Evolutionary conservation across 495 filamentous ascomycete genomes (phyloP).

Genomic region (Evernia prunastri): DNA sequence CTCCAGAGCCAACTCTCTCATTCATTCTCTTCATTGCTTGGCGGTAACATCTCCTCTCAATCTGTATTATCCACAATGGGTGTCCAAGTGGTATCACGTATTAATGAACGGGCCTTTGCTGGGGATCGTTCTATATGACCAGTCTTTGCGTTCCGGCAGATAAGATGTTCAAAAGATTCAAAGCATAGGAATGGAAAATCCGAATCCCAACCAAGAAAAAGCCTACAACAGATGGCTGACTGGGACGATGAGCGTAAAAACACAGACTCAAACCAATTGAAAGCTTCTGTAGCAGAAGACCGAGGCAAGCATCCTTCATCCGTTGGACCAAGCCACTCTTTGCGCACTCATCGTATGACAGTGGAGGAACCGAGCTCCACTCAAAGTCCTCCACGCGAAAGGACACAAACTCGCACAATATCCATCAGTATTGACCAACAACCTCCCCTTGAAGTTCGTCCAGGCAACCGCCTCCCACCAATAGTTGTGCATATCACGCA

Average conservation of each 20-base stretch:
- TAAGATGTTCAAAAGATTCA: not conserved
- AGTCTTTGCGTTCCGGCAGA: not conserved
- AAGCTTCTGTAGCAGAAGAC: not conserved
- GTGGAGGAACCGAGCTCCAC: conserved; percentile 1
- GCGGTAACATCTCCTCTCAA: not conserved
- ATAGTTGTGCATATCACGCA: conserved; percentile 6
- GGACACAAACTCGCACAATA: not conserved
- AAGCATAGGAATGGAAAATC: not conserved
- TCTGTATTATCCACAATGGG: conserved; percentile 7
- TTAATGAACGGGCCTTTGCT: not conserved
- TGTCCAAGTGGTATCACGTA: not conserved
- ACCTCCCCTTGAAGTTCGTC: conserved; percentile 12
- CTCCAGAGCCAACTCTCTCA: not conserved
- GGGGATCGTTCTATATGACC: not conserved
- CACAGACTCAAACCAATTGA: not conserved
- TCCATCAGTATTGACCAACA: conserved; percentile 15
- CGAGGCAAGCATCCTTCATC: not conserved
- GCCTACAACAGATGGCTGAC: conserved; percentile 8
- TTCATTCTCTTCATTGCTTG: conserved; percentile 8
- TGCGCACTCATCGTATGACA: not conserved
- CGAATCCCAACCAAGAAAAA: not conserved
- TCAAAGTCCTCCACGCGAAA: not conserved
- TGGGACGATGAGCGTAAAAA: not conserved
- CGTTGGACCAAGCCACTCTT: not conserved
- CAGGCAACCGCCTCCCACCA: conserved; percentile 3